Base-by-base conservation (phyloP, 169 alveolate species). In the Toxoplasma gondii region DNA sequence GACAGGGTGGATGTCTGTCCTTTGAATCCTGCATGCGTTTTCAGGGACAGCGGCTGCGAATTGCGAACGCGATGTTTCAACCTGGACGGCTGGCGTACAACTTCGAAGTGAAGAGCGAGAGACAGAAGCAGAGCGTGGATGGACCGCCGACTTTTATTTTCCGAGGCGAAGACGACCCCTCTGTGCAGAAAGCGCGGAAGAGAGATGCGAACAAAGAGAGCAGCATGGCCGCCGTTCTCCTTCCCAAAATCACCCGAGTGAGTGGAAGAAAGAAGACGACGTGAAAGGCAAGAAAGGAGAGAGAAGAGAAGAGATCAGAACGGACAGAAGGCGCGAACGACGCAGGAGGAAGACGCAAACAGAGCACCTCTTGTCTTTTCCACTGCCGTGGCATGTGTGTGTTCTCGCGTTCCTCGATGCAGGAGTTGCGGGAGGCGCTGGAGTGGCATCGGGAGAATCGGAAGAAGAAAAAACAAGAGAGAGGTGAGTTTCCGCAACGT, bases 371-470 rank as follows among this genome's bases (percentile, higher is more conserved):
- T 49, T 12, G 22, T 49, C 58, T 49, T 12, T 49, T 4, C 12
- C 58, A 7, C 22, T 49, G 58, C 58, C 58, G 58, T 49, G 58
- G 58, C 4, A 12, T 7, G 58, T 12, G 12, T 49, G 58, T 12
- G 58, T 49, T 49, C 12, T 49, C 82, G 34, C 19, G 5, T 69
- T 69, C 82, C 16, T 69, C 82, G 34, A 1, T 22, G 16, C 82
- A 91, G 94, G 94, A 91, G 29, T 43, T 91, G 69, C 67, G 49
- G 31, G 91, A 45, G 83, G 94, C 91, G 34, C 90, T 91, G 41
- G 91, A 82, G 31, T 91, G 94, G 94, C 94, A 91, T 45, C 90
- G 91, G 2, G 91, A 91, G 83, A 91, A 91, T 38, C 94, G 94
- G 44, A 91, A 91, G 58, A 91, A 91, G 83, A 91, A 91, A 80